These are phyloP conservation scores for Penicillium antarcticum DNA, from an alignment of 495 filamentous ascomycete genomes.

Conservation along the genomic window DNA sequence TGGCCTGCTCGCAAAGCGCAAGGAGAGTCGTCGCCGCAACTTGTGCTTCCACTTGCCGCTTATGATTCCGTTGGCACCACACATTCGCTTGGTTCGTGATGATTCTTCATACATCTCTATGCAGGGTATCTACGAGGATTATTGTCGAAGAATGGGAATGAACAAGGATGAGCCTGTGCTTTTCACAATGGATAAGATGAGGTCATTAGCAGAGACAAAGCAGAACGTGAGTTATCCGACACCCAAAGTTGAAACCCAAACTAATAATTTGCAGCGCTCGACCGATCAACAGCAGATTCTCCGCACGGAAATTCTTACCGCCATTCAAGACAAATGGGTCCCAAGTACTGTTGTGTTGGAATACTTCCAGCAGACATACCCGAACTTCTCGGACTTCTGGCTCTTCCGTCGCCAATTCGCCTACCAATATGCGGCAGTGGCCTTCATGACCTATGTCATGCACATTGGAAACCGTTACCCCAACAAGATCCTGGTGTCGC, in stretches of 20 bases:
- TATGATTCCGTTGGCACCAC: conserved; percentile 90
- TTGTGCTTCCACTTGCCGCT: conserved; percentile 92
- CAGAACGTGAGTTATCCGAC: conserved; percentile 46
- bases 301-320: conserved; percentile 79
- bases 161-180: conserved; percentile 94
- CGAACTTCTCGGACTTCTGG: conserved; percentile 92
- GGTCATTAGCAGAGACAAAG: conserved; percentile 67
- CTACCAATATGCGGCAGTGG: conserved; percentile 92
- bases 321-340: conserved; percentile 90
- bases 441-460: conserved; percentile 98
- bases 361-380: conserved; percentile 87
- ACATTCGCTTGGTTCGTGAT: conserved; percentile 90
- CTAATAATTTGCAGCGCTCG: conserved; percentile 48
- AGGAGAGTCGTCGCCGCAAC: conserved; percentile 90
- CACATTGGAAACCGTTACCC: conserved; percentile 93
- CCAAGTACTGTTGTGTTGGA: conserved; percentile 74
- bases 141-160: conserved; percentile 79
- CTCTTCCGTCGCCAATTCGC: conserved; percentile 94
- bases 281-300: conserved; percentile 65
- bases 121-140: conserved; percentile 92
- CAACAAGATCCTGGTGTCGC: conserved; percentile 88
- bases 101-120: conserved; percentile 92
- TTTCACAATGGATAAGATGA: conserved; percentile 90
- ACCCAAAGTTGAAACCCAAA: not conserved
- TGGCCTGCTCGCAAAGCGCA: conserved; percentile 79